phyloP scores from a whole-genome alignment of 352 stramenopile genomes.

The Elongisporangium anandrum region DNA sequence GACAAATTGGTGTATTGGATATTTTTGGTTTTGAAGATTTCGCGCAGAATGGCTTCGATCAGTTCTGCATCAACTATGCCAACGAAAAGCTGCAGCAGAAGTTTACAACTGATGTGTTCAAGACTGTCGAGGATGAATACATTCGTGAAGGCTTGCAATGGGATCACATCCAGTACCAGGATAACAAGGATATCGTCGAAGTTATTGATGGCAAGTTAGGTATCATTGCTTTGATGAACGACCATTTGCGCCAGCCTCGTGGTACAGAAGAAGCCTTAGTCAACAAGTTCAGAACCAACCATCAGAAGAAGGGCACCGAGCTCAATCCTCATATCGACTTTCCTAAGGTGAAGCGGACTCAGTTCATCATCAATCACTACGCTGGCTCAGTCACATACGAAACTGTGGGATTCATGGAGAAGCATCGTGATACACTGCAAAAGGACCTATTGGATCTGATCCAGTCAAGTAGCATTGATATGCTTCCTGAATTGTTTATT shows the following conservation, averaged over 20 bases:
- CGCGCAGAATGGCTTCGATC: slow-evolving; percentile 89
- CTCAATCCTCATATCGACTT: slow-evolving; percentile 82
- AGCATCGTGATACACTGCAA: slow-evolving; percentile 94
- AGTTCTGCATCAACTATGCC: slow-evolving; percentile 93
- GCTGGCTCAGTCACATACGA: slow-evolving; percentile 94
- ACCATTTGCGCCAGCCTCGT: slow-evolving; percentile 80
- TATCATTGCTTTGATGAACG: slow-evolving; percentile 88
- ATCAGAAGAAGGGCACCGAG: slow-evolving; percentile 65
- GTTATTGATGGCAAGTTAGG: slow-evolving; percentile 93
- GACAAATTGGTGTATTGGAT: slow-evolving; percentile 95
- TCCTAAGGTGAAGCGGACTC: slow-evolving; percentile 83
- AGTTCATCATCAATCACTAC: slow-evolving; percentile 97
- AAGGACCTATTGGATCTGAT: slow-evolving; percentile 93
- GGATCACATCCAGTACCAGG: slow-evolving; percentile 98
- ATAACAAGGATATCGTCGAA: slow-evolving; percentile 98
- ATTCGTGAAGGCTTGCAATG: slow-evolving; percentile 95
- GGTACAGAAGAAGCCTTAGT: slow-evolving; percentile 85
- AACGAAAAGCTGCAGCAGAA: slow-evolving; percentile 91
- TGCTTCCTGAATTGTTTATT: slow-evolving; percentile 76
- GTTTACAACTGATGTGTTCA: slow-evolving; percentile 95
- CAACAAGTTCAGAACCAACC: slow-evolving; percentile 85
- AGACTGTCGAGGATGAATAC: slow-evolving; percentile 98
- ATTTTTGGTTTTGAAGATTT: slow-evolving; percentile 99
- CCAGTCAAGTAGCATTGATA: slow-evolving; percentile 55
- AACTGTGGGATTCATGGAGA: slow-evolving; percentile 95